Base-by-base conservation (phyloP, 2,329 filamentous ascomycete species). In the Atkinsonella hypoxylon region DNA sequence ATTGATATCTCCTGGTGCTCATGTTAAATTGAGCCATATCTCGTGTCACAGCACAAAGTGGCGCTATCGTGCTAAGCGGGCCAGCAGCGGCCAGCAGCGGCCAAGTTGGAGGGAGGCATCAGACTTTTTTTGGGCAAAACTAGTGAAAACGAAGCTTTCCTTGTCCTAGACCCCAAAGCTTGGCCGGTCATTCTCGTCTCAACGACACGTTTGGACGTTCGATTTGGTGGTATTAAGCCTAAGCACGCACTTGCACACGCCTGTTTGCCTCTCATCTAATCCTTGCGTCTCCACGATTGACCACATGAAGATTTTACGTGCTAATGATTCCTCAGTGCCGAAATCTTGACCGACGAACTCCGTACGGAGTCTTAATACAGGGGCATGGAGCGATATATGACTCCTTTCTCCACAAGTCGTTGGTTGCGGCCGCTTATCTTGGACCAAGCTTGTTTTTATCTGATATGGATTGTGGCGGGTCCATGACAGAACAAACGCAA, bases 141-240 rank as follows among this genome's bases (percentile, higher is more conserved):
- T 32, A 42, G 40, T 10, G 38, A 34, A 17, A 36, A 15, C 34
- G 7, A 48, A 48, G 46, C 46, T 48, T 48, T 47, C 39, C 17
- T 26, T 41, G 46, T 48, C 41, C 36, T 32, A 48, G 46, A 41
- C 46, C 38, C 38, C 38, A 48, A 48, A 48, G 46, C 46, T 48
- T 48, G 18, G 46, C 32, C 8, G 32, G 32, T 7, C 32, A 34
- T 36, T 12, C 38, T 41, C 12, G 46, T 13, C 46, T 36, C n/a
- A 41, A 18, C 2, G 38, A 22, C 22, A 22, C 38, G 13, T 22
- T 47, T 17, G 7, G 8, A 12, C 10, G 4, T 20, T 18, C 20
- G 34, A 36, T 10, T 36, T 12, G 1, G 15, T 36, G 34, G 34
- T 36, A 3, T 7, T 26, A 36, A 36, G n/a, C n/a, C n/a, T 15